Evolutionary conservation across 148 eudicot species (phyloP).

Genomic region (Camellia japonica): DNA sequence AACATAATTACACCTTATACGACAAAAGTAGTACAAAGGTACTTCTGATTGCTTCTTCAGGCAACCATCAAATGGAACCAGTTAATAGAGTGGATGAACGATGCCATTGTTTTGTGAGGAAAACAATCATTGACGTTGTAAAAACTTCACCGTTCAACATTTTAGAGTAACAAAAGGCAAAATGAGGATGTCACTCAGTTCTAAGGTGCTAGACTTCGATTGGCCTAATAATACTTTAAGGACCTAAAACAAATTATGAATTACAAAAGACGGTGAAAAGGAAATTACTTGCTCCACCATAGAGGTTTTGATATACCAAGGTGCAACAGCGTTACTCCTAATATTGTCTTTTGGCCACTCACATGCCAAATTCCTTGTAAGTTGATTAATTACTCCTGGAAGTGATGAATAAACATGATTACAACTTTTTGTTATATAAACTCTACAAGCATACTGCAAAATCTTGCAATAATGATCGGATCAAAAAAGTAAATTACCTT

Average conservation of each 20-base stretch:
- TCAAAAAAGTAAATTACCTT: slow-evolving; percentile 37
- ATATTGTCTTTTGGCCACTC: slow-evolving; percentile 76
- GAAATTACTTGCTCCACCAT: slow-evolving; percentile 37
- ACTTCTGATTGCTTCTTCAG: not conserved
- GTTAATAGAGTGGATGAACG: not conserved
- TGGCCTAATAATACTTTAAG: not conserved
- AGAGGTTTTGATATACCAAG: slow-evolving; percentile 48
- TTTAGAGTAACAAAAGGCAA: not conserved
- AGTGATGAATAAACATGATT: not conserved
- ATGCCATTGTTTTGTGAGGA: not conserved
- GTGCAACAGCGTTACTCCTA: slow-evolving; percentile 55
- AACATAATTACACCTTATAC: too few relatives aligned
- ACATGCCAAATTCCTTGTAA: slow-evolving; percentile 60
- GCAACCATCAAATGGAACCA: not conserved
- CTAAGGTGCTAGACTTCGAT: not conserved
- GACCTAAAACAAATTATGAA: not conserved
- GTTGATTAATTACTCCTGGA: slow-evolving; percentile 75
- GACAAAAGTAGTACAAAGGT: too few relatives aligned
- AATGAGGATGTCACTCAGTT: not conserved
- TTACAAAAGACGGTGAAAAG: not conserved
- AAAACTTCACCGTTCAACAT: not conserved
- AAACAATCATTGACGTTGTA: not conserved
- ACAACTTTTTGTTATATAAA: not conserved
- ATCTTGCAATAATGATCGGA: not conserved
- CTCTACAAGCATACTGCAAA: not conserved